Conservation (phyloP, 306 rosid species). For the Cucurbita maxima region DNA sequence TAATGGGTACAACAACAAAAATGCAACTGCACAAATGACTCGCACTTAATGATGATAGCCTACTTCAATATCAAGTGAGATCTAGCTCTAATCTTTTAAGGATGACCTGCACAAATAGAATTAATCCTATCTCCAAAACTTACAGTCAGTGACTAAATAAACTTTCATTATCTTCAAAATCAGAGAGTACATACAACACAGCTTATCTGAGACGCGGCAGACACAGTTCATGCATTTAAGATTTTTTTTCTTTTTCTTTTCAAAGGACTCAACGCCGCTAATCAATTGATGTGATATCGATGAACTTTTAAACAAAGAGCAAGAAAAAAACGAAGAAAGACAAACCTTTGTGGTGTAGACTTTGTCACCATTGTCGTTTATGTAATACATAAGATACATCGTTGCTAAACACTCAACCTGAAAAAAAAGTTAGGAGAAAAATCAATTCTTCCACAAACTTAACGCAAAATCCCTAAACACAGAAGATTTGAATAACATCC, state of each 20-base stretch:
- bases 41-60: not conserved
- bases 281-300: not conserved
- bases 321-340: not conserved
- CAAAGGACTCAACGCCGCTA: not conserved
- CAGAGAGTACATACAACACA: not conserved
- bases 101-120: not conserved
- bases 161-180: not conserved
- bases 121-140: not conserved
- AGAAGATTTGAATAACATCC: too few relatives aligned
- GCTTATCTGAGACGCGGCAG: not conserved
- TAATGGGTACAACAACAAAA: not conserved
- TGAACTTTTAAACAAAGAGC: not conserved
- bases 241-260: too few relatives aligned
- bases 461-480: too few relatives aligned
- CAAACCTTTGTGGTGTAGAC: slow-evolving; percentile 75
- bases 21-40: not conserved
- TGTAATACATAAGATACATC: slow-evolving; percentile 79
- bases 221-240: not conserved
- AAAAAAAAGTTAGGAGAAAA: not conserved
- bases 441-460: too few relatives aligned
- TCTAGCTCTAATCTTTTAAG: too few relatives aligned
- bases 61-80: not conserved
- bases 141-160: not conserved
- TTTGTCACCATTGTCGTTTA: slow-evolving; percentile 68
- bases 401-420: slow-evolving; percentile 1